Evolutionary conservation across 2,329 filamentous ascomycete genomes (phyloP), one percentile per base, ranked within the genome.

Genomic region (Trichoderma sp.): DNA sequence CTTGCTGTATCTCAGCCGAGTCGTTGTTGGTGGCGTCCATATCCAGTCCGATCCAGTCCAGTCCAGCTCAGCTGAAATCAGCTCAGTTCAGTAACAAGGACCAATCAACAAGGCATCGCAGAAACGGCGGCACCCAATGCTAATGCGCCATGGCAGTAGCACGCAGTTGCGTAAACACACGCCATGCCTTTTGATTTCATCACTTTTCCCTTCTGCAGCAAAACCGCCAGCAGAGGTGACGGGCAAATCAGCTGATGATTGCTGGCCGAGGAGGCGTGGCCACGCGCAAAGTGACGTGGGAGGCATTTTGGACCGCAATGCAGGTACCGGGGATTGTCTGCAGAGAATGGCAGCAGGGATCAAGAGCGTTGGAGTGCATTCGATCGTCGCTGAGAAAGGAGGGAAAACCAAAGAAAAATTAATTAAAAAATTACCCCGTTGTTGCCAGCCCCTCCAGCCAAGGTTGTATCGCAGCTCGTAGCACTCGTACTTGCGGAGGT

Each of bases 301-400:
- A 37, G 64, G 56, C 64, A 68, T 68, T 68, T 68, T 68, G 64
- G 64, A 60, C 64, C 43, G 64, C 56, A 40, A 68, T 68, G 64
- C 64, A 68, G 56, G 64, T 59, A 60, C 64, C 64, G 64, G 64
- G 64, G 64, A 68, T 59, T 19, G 56, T 60, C 64, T 68, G 64
- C 64, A 68, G 56, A 29, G 35, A 68, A 31, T 43, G 53, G 5
- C 63, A 58, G 40, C 63, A 58, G 63, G 63, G 63, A 66, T 66
- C 11, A 47, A 14, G 5, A 55, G 49, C 13, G 13, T 43, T 43
- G 19, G 49, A 68, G 43, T n/a, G 58, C 43, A 35, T 57, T 58
- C 37, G 53, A 66, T 66, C 52, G 29, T 49, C 52, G 29, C 62
- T 47, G 33, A 55, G n/a, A 43, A 31, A 43, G 27, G 24, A 21